Base-by-base conservation (phyloP, 1,139 yeast genomes). In the Citeromyces hawaiiensis region DNA sequence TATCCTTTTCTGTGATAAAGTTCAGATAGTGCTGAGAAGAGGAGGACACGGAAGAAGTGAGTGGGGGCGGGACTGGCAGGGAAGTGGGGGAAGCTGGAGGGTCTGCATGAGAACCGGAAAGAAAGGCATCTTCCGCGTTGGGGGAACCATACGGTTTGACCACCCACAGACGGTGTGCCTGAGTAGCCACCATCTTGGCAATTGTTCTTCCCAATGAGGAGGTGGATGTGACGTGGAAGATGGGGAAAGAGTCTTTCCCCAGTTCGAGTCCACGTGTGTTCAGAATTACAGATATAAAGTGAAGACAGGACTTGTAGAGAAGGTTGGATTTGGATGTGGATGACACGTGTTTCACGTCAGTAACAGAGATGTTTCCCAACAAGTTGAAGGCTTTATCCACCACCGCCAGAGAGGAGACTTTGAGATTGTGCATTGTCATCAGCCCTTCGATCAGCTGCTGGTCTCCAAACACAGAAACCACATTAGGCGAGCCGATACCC, bases 241-340 rank as follows among this genome's bases (percentile, higher is more conserved):
- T 88, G 13, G 98, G 98, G 68, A 80, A 88, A 38, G 93, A 88
- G 63, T 91, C 98, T 60, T 88, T 87, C 41, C 96, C 96, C 54
- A 87, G 91, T 53, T 81, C 94, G 29, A 91, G 70, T 13, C 97
- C 98, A 53, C 95, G 79, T 46, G 80, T 80, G 49, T 83, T 80
- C 47, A 91, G 70, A 47, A 88, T 87, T 47, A 86, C 83, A 30
- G 94, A 77, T 44, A 91, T 76, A 55, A 88, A 91, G 57, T 83
- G 91, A 53, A 86, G 69, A 57, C 95, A 93, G 7, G 93, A 70
- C 55, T 83, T 79, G 53, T 80, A 80, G 43, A 91, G 68, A 47
- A 85, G 63, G 45, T 83, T 86, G 7, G 93, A 81, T 56, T 87
- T 88, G 25, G 85, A 83, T 29, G 94, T 77, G 47, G 83, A 77